Evolutionary conservation across 2,329 filamentous ascomycete species (phyloP), one percentile per base, ranked within the genome.

Genomic region (Westerdykella sp.): DNA sequence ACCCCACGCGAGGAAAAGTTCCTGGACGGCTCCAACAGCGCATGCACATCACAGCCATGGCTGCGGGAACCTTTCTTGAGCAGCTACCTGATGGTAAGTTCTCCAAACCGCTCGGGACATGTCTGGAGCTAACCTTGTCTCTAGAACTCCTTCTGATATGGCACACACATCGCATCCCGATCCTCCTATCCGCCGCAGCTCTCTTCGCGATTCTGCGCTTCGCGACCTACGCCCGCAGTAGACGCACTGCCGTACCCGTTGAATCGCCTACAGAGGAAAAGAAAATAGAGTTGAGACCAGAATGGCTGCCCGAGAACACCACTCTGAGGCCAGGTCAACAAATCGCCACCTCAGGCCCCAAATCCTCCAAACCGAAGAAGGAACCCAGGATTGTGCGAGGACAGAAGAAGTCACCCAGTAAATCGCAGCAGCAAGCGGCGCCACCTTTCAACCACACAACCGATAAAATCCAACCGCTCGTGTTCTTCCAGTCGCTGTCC

Each of bases 401-500:
- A 7, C 51, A 35, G 34, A 67, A 54, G 42, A 63, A 61, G 43
- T 41, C 31, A 34, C 46, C 44, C 2, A 35, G 10, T 14, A 61
- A 56, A 43, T 54, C 60, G 43, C 22, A 37, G 4, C 37, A 46
- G 6, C 48, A 51, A 21, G 49, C 56, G 7, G 47, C 39, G 6
- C 21, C 55, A 9, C 51, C 37, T 31, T 57, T 62, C 51, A 48
- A 65, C 45, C 53, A 57, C 43, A 51, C 52, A 34, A 55, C 51
- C 37, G 56, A 71, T 21, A 76, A 74, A 39, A 75, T 89, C 42
- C 85, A 91, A 61, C 78, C 85, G 2, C 67, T 95, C 13, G 69
- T 96, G 25, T 97, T 96, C 71, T 97, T 85, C 71, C 91, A 88
- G 2, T 95, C 90, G 1, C 73, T 97, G 44, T 94, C 87, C 3